Conservation (phyloP, 495 filamentous ascomycete genomes). For the Daldinia grandis region DNA sequence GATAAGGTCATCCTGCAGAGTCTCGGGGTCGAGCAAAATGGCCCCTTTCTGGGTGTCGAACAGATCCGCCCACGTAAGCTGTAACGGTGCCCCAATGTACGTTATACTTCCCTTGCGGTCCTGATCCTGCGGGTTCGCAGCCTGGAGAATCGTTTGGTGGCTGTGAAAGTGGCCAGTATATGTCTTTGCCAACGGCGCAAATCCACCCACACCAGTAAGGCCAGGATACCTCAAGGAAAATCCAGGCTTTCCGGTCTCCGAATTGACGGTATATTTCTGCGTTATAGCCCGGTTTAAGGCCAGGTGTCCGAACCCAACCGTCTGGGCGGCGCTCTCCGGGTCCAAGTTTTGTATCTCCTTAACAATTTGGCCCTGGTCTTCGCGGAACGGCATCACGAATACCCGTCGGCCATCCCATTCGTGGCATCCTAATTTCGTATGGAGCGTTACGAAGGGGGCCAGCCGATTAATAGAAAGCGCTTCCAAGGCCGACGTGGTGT, state of each 20-base stretch:
- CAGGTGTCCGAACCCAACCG: slow-evolving; percentile 47
- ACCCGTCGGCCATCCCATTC: slow-evolving; percentile 46
- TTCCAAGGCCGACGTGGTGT: slow-evolving; percentile 45
- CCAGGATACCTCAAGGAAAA: slow-evolving; percentile 39
- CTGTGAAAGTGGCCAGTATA: slow-evolving; percentile 50
- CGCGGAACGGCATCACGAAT: slow-evolving; percentile 43
- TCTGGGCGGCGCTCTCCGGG: slow-evolving; percentile 32
- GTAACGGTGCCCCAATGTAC: slow-evolving; percentile 45
- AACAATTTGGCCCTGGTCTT: slow-evolving; percentile 40
- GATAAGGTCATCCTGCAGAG: slow-evolving; percentile 40
- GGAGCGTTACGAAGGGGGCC: slow-evolving; percentile 40
- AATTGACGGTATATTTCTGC: slow-evolving; percentile 38
- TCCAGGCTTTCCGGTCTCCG: slow-evolving; percentile 14
- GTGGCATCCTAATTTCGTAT: slow-evolving; percentile 34
- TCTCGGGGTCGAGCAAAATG: slow-evolving; percentile 45
- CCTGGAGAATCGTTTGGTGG: slow-evolving; percentile 45
- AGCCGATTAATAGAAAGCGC: slow-evolving; percentile 43
- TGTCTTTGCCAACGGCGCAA: slow-evolving; percentile 43
- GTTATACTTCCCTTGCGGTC: slow-evolving; percentile 38
- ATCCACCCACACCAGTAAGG: slow-evolving; percentile 42
- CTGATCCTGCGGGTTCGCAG: neutral
- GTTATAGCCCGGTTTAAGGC: slow-evolving; percentile 47
- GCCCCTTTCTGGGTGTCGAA: slow-evolving; percentile 41
- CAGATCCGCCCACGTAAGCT: slow-evolving; percentile 46
- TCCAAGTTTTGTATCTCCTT: slow-evolving; percentile 34